A percentile compares a stretch with the other conserved stretches of the same genome.
Conservation (phyloP, 306 rosid species). For the Abrus pulchellus region DNA sequence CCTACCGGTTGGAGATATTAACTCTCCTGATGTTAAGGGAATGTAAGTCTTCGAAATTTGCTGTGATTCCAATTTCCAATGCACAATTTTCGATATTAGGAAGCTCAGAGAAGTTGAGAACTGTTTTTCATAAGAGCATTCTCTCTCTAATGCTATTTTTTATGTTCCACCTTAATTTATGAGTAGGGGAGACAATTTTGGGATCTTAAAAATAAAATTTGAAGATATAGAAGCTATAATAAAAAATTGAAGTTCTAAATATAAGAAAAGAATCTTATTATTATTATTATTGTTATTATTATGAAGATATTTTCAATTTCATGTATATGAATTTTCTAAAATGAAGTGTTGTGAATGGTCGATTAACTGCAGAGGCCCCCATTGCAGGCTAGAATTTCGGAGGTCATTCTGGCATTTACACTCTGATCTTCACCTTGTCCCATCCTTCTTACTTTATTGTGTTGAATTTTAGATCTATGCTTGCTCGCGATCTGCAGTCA, state of each 20-base stretch:
- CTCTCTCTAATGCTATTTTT: not conserved
- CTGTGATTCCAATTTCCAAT: constrained; percentile 1
- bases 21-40: constrained; percentile 84
- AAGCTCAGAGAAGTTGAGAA: constrained; percentile 5
- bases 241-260: too few species aligned
- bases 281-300: not conserved
- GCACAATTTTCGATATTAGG: constrained; percentile 12
- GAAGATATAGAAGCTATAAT: not conserved
- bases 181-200: constrained; percentile 8
- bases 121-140: not conserved
- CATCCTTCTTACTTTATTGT: constrained; percentile 36
- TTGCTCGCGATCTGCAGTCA: constrained; percentile 95
- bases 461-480: constrained; percentile 83
- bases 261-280: too few species aligned
- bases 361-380: too few species aligned
- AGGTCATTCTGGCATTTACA: constrained; percentile 13
- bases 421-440: not conserved
- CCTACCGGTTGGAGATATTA: constrained; percentile 82
- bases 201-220: not conserved
- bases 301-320: not conserved
- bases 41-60: constrained; percentile 64
- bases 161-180: not conserved
- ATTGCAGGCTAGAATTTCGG: constrained; percentile 6
- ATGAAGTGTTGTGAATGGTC: too few species aligned
- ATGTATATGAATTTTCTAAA: not conserved